Conservation (phyloP, 164 flowering plant genomes). For the Magnolia sinica region DNA sequence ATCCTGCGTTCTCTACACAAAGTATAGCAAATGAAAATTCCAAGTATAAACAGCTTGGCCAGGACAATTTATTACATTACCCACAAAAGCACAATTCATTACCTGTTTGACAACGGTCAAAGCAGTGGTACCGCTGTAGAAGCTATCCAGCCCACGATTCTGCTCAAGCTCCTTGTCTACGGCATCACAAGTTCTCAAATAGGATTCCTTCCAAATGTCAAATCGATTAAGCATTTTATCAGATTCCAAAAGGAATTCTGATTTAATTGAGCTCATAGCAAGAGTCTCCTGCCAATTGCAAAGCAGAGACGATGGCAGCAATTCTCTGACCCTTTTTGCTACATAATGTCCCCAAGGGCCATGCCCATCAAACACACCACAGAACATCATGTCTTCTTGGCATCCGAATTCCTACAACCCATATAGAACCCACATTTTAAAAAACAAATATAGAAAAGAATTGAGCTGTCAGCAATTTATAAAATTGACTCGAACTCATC, state of each 20-base stretch:
- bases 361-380: conserved; percentile 93
- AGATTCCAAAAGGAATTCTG: conserved; percentile 30
- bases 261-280: conserved; percentile 32
- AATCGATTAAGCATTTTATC: conserved; percentile 36
- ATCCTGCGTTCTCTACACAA: no score
- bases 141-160: conserved; percentile 52
- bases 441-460: background rate
- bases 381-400: conserved; percentile 77
- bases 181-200: conserved; percentile 59
- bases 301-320: conserved; percentile 61
- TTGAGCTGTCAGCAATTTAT: no score
- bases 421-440: background rate
- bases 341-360: conserved; percentile 93
- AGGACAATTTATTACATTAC: background rate
- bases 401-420: conserved; percentile 70
- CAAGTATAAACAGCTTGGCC: background rate
- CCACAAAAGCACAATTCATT: conserved; percentile 5
- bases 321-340: conserved; percentile 58
- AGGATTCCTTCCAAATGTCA: conserved; percentile 71
- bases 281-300: conserved; percentile 75
- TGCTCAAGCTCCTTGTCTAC: conserved; percentile 67
- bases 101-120: conserved; percentile 82
- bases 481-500: background rate
- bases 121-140: conserved; percentile 82
- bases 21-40: background rate